Evolutionary conservation across 176 grass and related monocot genomes (phyloP).

Genomic region (Oryza brachyantha): DNA sequence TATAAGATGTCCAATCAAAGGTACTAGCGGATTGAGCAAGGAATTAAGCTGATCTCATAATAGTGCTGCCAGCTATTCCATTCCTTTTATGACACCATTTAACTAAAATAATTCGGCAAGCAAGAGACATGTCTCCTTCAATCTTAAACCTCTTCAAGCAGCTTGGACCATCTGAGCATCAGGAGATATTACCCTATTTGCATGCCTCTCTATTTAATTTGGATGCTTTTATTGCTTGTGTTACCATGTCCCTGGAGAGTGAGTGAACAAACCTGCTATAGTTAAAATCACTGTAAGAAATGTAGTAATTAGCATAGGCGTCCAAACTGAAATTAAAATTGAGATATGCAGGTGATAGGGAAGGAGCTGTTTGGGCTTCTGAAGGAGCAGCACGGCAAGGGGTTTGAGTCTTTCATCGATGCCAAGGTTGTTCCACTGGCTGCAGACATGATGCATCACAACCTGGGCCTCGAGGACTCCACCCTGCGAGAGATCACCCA

Average conservation of each 20-base stretch:
- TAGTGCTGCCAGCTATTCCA: too few species aligned
- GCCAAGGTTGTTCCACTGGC: slow-evolving; percentile 60
- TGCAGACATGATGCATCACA: slow-evolving; percentile 55
- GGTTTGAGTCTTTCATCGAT: slow-evolving; percentile 41
- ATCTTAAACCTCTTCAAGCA: background rate
- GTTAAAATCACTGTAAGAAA: background rate
- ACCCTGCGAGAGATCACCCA: slow-evolving; percentile 28
- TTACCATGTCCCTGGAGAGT: background rate
- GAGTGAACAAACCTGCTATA: background rate
- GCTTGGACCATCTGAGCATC: background rate
- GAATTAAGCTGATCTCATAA: too few species aligned
- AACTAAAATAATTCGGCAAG: too few species aligned
- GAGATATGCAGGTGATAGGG: slow-evolving; percentile 71
- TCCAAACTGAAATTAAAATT: background rate
- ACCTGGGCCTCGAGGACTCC: slow-evolving; percentile 49
- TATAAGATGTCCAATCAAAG: background rate
- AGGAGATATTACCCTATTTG: background rate
- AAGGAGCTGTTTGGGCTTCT: slow-evolving; percentile 72
- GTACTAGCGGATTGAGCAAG: too few species aligned
- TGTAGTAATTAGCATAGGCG: background rate
- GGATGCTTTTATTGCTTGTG: too few species aligned
- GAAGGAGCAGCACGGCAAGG: slow-evolving; percentile 54
- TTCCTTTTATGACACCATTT: too few species aligned
- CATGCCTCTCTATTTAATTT: background rate
- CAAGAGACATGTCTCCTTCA: background rate